These are phyloP conservation scores for Oxytropis ochrocephala DNA, from an alignment of 306 rosid species.

Conservation along the genomic window DNA sequence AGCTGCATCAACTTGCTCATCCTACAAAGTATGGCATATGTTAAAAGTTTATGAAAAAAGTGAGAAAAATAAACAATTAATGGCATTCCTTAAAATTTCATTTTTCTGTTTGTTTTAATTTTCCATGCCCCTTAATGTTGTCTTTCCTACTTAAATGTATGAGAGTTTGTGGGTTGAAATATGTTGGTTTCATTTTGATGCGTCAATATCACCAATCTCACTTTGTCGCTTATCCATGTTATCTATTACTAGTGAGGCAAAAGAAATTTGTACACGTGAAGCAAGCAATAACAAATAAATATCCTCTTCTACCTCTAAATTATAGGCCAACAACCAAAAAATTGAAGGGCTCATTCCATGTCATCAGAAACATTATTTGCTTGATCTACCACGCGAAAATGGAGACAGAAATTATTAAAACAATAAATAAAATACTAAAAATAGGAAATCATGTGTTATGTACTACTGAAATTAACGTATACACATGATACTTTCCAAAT, in stretches of 20 bases:
- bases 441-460: too few relatives aligned
- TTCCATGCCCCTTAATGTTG: not conserved
- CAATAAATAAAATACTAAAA: too few relatives aligned
- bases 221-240: not conserved
- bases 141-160: not conserved
- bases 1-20: not conserved
- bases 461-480: too few relatives aligned
- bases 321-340: too few relatives aligned
- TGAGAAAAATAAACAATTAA: not conserved
- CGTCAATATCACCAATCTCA: not conserved
- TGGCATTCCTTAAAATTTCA: not conserved
- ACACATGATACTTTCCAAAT: too few relatives aligned
- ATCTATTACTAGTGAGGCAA: not conserved
- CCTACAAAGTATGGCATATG: slow-evolving; percentile 4
- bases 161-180: not conserved
- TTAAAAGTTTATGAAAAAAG: not conserved
- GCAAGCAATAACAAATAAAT: not conserved
- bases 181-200: not conserved
- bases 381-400: too few relatives aligned
- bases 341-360: too few relatives aligned
- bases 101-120: not conserved
- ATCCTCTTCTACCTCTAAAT: too few relatives aligned
- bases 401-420: too few relatives aligned
- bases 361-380: too few relatives aligned
- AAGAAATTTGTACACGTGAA: not conserved